These are phyloP conservation scores for Eimeria maxima DNA, from an alignment of 169 alveolate species.

Conservation along the genomic window DNA sequence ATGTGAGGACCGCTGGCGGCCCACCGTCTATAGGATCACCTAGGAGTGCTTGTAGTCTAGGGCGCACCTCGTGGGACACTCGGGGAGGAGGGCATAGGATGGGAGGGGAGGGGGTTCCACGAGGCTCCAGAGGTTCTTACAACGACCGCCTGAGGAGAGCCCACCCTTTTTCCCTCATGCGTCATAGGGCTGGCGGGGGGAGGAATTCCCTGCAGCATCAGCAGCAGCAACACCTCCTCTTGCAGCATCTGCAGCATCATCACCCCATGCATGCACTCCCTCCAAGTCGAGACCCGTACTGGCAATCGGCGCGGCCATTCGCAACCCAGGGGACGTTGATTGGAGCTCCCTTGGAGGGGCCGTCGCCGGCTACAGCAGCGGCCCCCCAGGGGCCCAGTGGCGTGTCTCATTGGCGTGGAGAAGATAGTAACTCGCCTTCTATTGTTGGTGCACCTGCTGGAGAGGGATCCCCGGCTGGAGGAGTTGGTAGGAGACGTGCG, in stretches of 20 bases:
- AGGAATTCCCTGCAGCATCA: constrained; percentile 51
- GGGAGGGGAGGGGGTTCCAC: constrained; percentile 62
- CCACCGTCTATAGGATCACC: constrained; percentile 75
- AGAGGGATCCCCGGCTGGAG: constrained; percentile 50
- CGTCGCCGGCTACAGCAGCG: constrained; percentile 40
- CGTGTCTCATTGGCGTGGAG: constrained; percentile 35
- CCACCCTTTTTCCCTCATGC: constrained; percentile 44
- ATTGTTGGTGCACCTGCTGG: constrained; percentile 49
- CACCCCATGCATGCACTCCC: constrained; percentile 48
- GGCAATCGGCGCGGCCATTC: constrained; percentile 48
- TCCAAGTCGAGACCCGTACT: constrained; percentile 70
- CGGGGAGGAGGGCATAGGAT: constrained; percentile 69
- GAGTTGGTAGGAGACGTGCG: constrained; percentile 40
- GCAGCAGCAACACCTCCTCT: constrained; percentile 6
- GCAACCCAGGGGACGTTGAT: constrained; percentile 55
- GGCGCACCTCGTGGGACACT: constrained; percentile 70
- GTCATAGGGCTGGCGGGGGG: constrained; percentile 64
- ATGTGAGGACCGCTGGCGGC: constrained; percentile 52
- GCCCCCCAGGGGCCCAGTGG: constrained; percentile 21
- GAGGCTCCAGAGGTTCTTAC: constrained; percentile 60
- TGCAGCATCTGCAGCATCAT: constrained; percentile 73
- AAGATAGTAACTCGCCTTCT: constrained; percentile 22
- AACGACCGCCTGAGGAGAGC: constrained; percentile 66
- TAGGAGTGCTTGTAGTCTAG: constrained; percentile 57
- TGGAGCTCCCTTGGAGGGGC: constrained; percentile 64